Base-by-base conservation (phyloP, 176 grass and related monocot species). In the Neostapfia colusana region DNA sequence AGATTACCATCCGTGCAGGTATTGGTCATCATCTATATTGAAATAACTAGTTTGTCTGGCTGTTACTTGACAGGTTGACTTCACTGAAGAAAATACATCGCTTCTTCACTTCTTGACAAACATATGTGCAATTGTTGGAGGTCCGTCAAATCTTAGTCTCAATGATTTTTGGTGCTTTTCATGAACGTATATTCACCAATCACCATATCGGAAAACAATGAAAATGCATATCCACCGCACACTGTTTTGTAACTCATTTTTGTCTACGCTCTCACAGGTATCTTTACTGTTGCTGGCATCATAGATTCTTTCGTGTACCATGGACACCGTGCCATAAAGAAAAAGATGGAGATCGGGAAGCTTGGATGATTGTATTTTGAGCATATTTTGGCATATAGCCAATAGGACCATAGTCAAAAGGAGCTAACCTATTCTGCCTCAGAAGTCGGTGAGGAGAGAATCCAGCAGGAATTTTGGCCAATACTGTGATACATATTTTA, bases 91-190 rank as follows among this genome's bases (percentile, higher is more conserved):
- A 74, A 95, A 92, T 69, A 88, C 89, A 55, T 95, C 95, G 4
- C 88, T 99, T 17, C 87, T 99, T 79, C 95, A 99, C 79, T 91
- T 99, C 74, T 75, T 99, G 77, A 99, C 95, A 64, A 99, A 95
- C 59, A 87, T 92, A 59, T 99, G 91, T 63, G 95, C 95, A 23
- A 99, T 99, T 49, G 81, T 99, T 38, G 95, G 95, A 95, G 95
- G 95, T 97, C 21, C 57, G 84, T 68, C 10, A 45, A 50, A 72
- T 7, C 28, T 51, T 39, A 40, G n/a, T 31, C 16, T 0, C 4
- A 56, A 26, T 44, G 46, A 59, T 69, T 38, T 48, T 81, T 37
- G 28, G 40, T 73, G 26, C 46, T 48, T 72, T 68, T 20, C 25
- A 44, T 8, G 27, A 18, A 69, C 14, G 25, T 24, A 57, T 45